Conservation (phyloP, 208 protist genomes). For the Trypanosoma avium region DNA sequence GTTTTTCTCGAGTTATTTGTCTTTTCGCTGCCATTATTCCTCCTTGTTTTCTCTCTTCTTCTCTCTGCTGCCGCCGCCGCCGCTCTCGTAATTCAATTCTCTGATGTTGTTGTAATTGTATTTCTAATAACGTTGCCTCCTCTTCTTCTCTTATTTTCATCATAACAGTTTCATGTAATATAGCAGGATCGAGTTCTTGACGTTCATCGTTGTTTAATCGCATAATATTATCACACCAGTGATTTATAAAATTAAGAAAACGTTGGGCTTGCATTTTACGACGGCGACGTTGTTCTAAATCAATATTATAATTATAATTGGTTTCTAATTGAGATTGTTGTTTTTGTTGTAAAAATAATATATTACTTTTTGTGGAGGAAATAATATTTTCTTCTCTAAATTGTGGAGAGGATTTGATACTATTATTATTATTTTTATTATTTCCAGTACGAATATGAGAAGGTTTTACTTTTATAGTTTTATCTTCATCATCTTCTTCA, state of each 20-base stretch:
- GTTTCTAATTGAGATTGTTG: too few relatives aligned
- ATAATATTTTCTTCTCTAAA: too few relatives aligned
- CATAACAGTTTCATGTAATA: constrained; percentile 20
- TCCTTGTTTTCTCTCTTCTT: background rate
- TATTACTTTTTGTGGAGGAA: too few relatives aligned
- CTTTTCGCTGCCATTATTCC: background rate
- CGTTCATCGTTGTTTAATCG: background rate
- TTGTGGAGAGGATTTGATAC: too few relatives aligned
- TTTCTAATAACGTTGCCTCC: background rate
- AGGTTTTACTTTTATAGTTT: background rate
- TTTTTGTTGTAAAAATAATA: too few relatives aligned
- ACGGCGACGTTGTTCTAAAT: background rate
- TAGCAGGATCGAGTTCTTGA: background rate
- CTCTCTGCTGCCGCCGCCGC: too few relatives aligned
- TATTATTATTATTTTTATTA: too few relatives aligned
- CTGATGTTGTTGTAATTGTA: constrained; percentile 6
- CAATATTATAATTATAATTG: too few relatives aligned
- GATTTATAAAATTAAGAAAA: constrained; percentile 4
- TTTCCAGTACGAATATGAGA: too few relatives aligned
- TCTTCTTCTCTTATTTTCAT: constrained; percentile 15
- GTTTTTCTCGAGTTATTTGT: background rate
- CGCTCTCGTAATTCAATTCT: too few relatives aligned
- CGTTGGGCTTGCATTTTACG: background rate
- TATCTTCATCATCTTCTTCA: background rate
- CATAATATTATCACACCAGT: constrained; percentile 15